Base-by-base conservation (phyloP, 2,329 filamentous ascomycete species). In the Sporothrix pseudoabietina region DNA sequence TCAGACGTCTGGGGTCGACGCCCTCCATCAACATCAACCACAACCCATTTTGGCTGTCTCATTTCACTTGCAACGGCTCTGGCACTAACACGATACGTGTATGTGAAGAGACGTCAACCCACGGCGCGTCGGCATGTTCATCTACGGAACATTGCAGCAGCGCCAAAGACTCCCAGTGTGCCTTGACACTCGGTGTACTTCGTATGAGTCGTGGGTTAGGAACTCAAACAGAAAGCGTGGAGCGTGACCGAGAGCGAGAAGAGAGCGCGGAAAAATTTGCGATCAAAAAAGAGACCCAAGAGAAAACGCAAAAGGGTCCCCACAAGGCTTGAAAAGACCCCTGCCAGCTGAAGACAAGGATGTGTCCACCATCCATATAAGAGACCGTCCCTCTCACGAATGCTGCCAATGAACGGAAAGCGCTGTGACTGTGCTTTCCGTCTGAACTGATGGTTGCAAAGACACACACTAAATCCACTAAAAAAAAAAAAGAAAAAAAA, bases 311-410 rank as follows among this genome's bases (percentile, higher is more conserved):
- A 49, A 49, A 49, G 44, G 14, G 44, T 19, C 44, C 44, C 44
- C 44, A 49, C 44, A 49, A 49, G 19, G 44, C 44, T 49, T 32
- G 22, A 32, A 52, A 32, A 71, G 69, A 74, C 30, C 73, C 73
- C 73, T 75, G 73, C 63, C 73, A 75, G 73, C 73, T 75, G 73
- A 75, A 75, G 35, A 32, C 35, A 66, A 66, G 32, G 30, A 39
- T 59, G 52, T 44, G 16, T 22, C 35, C 47, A 26, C n/a, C 66
- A 39, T 57, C 47, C 49, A 41, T 57, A 54, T 14, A 30, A n/a
- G 22, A 57, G 54, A 44, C 22, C 35, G 52, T 66, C 68, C 59
- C 57, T 66, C 41, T 19, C 32, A 39, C 35, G n/a, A 26, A 59
- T 35, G 30, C 30, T 16, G 30, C 55, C 55, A 59, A 59, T 59